phyloP scores from a whole-genome alignment of 2,329 filamentous ascomycete genomes.

The Aureobasidium sp. region DNA sequence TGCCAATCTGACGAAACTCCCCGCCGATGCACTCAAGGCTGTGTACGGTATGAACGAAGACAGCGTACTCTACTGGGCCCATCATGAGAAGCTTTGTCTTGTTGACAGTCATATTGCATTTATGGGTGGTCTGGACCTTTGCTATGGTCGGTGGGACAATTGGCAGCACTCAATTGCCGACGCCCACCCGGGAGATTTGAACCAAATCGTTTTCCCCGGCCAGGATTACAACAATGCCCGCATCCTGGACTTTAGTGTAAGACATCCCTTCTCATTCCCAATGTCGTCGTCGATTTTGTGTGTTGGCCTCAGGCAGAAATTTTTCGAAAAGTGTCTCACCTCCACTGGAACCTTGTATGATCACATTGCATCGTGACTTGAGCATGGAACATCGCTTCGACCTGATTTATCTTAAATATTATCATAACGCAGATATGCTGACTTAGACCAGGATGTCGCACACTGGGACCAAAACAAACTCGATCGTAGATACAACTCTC shows the following conservation, averaged over 20 bases:
- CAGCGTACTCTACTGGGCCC: slow-evolving; percentile 82
- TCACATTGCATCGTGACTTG: no score
- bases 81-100: slow-evolving; percentile 85
- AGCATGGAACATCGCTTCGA: no score
- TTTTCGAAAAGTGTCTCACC: no score
- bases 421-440: not conserved
- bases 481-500: slow-evolving; percentile 60
- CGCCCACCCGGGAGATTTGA: slow-evolving; percentile 69
- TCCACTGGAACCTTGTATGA: no score
- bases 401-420: no score
- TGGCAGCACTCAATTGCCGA: slow-evolving; percentile 76
- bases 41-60: slow-evolving; percentile 77
- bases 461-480: slow-evolving; percentile 84
- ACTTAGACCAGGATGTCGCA: slow-evolving; percentile 34
- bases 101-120: slow-evolving; percentile 75
- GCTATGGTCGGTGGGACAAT: slow-evolving; percentile 81
- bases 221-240: slow-evolving; percentile 90
- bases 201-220: slow-evolving; percentile 73
- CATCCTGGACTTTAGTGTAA: slow-evolving; percentile 59
- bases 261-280: no score
- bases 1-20: slow-evolving; percentile 55
- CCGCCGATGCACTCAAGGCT: slow-evolving; percentile 65
- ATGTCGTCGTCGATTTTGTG: no score
- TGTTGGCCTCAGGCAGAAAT: no score
- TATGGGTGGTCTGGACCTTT: slow-evolving; percentile 87